Conservation (phyloP, 2,329 filamentous ascomycete species). For the Colletotrichum tropicicola region DNA sequence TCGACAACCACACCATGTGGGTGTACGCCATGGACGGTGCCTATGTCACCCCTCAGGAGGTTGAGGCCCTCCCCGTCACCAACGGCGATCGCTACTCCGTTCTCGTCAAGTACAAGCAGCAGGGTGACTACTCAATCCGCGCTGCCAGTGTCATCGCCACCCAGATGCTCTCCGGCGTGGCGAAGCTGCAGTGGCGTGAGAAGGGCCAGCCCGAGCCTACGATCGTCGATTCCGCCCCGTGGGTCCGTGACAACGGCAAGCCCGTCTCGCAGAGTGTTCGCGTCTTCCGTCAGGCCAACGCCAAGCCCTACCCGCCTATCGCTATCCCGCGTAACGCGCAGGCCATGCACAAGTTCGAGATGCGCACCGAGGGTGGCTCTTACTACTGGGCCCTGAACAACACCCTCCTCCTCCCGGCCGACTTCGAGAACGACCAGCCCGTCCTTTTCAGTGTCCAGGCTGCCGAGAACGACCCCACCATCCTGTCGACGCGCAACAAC, state of each 20-base stretch:
- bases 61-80: constrained; percentile 41
- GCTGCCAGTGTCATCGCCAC: constrained; percentile 56
- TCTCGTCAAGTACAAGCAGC: constrained; percentile 54
- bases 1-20: constrained; percentile 63
- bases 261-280: constrained; percentile 49
- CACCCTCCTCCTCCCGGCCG: constrained; percentile 48
- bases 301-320: constrained; percentile 57
- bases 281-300: constrained; percentile 52
- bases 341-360: constrained; percentile 53
- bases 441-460: constrained; percentile 55
- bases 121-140: constrained; percentile 63
- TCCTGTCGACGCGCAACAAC: constrained; percentile 54
- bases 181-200: constrained; percentile 51
- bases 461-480: constrained; percentile 48
- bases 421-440: constrained; percentile 48
- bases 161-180: constrained; percentile 65
- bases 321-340: constrained; percentile 52
- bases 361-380: constrained; percentile 50
- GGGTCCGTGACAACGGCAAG: constrained; percentile 58
- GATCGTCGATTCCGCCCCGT: constrained; percentile 44
- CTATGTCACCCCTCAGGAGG: constrained; percentile 60
- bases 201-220: constrained; percentile 29
- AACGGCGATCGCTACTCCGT: constrained; percentile 65
- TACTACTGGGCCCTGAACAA: constrained; percentile 64
- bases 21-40: constrained; percentile 63